phyloP scores from a whole-genome alignment of 1,284 basidiomycete species.

The Somion occarium region DNA sequence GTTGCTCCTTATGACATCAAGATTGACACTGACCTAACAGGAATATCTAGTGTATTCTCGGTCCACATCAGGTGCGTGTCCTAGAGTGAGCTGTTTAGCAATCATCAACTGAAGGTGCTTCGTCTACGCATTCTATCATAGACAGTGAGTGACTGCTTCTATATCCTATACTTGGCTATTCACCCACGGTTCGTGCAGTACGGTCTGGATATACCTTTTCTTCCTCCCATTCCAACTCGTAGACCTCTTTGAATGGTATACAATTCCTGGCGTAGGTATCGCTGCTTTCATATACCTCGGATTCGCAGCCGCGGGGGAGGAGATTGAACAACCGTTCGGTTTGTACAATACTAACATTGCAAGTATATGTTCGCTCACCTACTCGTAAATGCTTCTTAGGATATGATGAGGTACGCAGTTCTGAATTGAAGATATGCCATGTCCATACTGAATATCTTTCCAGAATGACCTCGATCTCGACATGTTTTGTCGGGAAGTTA shows the following conservation, averaged over 20 bases:
- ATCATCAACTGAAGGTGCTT: no score
- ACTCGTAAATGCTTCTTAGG: conserved; percentile 26
- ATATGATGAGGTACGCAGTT: conserved; percentile 46
- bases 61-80: conserved; percentile 48
- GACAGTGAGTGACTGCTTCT: conserved; percentile 1
- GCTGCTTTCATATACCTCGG: conserved; percentile 66
- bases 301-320: conserved; percentile 60
- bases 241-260: conserved; percentile 50
- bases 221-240: conserved; percentile 66
- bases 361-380: no score
- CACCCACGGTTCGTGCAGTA: conserved; percentile 30
- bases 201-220: conserved; percentile 66
- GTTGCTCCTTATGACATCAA: no score
- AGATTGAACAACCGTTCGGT: conserved; percentile 69
- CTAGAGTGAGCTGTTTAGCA: no score
- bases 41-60: conserved; percentile 52
- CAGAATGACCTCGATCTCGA: conserved; percentile 65
- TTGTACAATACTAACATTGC: no score
- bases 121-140: no score
- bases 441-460: not conserved
- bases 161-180: not conserved
- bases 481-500: conserved; percentile 49
- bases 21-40: no score
- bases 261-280: conserved; percentile 54
- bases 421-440: not conserved